A percentile compares a stretch with the other conserved stretches of the same genome.
phyloP scores from a whole-genome alignment of 176 grass and related monocot species.

The Cenchrus purpureus region DNA sequence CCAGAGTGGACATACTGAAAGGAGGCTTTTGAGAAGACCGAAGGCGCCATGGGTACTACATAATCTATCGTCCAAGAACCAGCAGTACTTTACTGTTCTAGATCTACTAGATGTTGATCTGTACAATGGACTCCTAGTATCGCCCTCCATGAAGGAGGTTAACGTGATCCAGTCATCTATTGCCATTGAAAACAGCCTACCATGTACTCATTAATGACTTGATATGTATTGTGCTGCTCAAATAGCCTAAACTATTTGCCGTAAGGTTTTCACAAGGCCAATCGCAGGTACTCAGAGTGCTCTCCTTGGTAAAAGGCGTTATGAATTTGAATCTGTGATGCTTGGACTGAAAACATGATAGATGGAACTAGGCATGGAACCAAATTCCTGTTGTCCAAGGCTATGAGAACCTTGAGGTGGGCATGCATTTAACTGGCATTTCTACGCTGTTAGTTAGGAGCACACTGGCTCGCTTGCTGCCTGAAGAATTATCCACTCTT shows the following conservation, averaged over 20 bases:
- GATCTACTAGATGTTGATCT: constrained; percentile 35
- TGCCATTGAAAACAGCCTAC: background rate
- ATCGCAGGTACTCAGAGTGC: background rate
- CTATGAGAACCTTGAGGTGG: background rate
- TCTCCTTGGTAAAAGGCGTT: background rate
- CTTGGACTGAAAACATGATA: background rate
- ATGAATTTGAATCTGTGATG: background rate
- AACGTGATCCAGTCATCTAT: constrained; percentile 7
- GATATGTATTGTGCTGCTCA: constrained; percentile 27
- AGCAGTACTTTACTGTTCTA: constrained; percentile 36
- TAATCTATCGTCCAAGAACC: constrained; percentile 22
- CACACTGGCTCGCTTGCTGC: background rate
- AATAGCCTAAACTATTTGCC: constrained; percentile 1
- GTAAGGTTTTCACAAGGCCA: background rate
- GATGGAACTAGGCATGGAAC: background rate
- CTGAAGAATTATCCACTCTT: background rate
- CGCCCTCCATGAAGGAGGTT: constrained; percentile 1
- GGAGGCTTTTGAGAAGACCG: constrained; percentile 6
- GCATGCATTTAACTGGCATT: constrained; percentile 14
- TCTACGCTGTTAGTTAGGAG: background rate
- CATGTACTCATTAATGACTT: constrained; percentile 14
- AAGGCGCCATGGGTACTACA: background rate
- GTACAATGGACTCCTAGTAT: constrained; percentile 35
- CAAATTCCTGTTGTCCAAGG: background rate
- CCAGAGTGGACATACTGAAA: background rate